Evolutionary conservation across 441 rosid species (phyloP), one percentile per base, ranked within the genome.

Genomic region (Populus hybrid): DNA sequence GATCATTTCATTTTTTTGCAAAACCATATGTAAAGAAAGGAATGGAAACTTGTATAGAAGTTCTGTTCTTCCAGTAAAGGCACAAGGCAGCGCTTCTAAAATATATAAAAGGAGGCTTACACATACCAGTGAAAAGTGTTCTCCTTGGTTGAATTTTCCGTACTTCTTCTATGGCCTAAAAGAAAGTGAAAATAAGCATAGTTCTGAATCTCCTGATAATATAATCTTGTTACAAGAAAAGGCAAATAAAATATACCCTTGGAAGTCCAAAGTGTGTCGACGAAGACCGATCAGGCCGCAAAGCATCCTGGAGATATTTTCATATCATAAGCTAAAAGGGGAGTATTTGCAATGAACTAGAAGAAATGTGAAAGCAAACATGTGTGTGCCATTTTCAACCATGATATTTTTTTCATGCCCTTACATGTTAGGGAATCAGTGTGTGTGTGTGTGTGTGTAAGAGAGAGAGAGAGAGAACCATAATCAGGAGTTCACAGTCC

Each of bases 211-310:
- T 68, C 16, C 16, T 68, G 9, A 16, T 11, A n/a, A 19, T 4
- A 68, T 68, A 12, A 14, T 12, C 35, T 61, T 36, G 72, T 32
- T 34, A 63, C 42, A 7, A 9, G 67, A 64, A 30, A 70, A 76
- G 36, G 36, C 30, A 61, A 18, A 46, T 46, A 53, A 26, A 72
- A 21, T 67, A 30, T 89, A 94, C 98, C 93, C 89, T 88, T 46
- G 97, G 95, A 75, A 90, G 95, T 68, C 98, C 97, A 78, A 95
- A 95, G 87, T 93, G 98, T 4, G 96, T 93, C 74, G 95, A 69
- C 63, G 98, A 93, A 73, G 97, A 95, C n/a, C 95, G 87, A 86
- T 92, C 98, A 64, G 97, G 96, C 84, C 96, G 87, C 75, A 91
- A 76, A 76, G 96, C 95, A 83, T 95, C 99, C 97, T 95, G 87